A percentile compares a stretch with the other conserved stretches of the same genome.
phyloP scores from a whole-genome alignment of 192 early-diverging fungal species.

The Umbelopsis isabellina region DNA sequence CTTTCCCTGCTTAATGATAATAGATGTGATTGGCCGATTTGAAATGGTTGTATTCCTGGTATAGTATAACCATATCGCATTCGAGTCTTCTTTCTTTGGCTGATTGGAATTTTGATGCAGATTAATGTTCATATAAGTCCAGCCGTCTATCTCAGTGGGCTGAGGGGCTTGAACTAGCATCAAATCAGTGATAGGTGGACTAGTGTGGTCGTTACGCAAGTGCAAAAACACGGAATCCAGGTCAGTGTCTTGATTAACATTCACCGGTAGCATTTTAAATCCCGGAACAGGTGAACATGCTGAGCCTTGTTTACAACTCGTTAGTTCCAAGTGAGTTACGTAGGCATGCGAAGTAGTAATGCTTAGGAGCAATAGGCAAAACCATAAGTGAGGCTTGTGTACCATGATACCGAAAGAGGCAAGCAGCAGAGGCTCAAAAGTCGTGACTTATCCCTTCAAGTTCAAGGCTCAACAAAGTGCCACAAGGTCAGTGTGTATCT shows the following conservation, averaged over 20 bases:
- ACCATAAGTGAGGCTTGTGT: slow-evolving; percentile 3
- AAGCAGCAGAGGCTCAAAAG: slow-evolving; percentile 4
- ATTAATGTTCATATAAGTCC: slow-evolving; percentile 26
- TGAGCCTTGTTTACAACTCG: slow-evolving; percentile 15
- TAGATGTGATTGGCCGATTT: slow-evolving; percentile 36
- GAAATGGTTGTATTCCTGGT: slow-evolving; percentile 31
- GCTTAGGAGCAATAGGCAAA: neutral
- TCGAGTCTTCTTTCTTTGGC: neutral
- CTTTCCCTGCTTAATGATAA: slow-evolving; percentile 48
- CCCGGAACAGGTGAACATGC: slow-evolving; percentile 28
- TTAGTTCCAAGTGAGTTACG: slow-evolving; percentile 27
- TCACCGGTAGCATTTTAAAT: slow-evolving; percentile 8
- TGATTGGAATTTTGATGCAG: slow-evolving; percentile 17
- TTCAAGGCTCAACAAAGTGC: neutral
- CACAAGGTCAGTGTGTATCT: neutral
- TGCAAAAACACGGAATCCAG: slow-evolving; percentile 28
- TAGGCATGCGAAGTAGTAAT: slow-evolving; percentile 6
- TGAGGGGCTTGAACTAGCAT: neutral
- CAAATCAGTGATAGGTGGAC: slow-evolving; percentile 28
- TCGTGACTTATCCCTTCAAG: slow-evolving; percentile 1
- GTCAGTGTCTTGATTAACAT: slow-evolving; percentile 26
- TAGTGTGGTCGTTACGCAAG: slow-evolving; percentile 25
- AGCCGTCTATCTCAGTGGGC: neutral
- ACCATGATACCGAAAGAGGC: slow-evolving; percentile 21
- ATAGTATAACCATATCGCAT: slow-evolving; percentile 27